A percentile compares a stretch with the other conserved stretches of the same genome.
Evolutionary conservation across 2,329 filamentous ascomycete species (phyloP).

Genomic region (Calonectria hongkongensis): DNA sequence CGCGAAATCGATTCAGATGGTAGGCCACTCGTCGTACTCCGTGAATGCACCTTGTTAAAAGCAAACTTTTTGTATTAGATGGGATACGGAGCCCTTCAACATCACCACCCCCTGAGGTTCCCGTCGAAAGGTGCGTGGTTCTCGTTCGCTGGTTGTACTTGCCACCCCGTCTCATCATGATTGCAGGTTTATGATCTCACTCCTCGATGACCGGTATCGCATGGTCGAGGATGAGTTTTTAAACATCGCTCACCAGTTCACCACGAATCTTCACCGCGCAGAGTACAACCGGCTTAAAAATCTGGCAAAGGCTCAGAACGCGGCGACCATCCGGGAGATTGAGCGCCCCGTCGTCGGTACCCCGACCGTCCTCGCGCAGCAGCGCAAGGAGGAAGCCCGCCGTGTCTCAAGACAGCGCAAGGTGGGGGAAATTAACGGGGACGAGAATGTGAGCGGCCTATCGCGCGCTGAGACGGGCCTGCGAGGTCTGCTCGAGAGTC

Average conservation of each 20-base stretch:
- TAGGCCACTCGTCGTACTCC: conserved; percentile 39
- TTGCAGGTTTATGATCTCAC: conserved; percentile 76
- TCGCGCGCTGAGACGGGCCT: conserved; percentile 60
- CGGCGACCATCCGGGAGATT: conserved; percentile 69
- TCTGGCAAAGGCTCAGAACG: conserved; percentile 72
- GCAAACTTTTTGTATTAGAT: conserved; percentile 38
- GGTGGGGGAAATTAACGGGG: conserved; percentile 34
- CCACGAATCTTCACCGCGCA: conserved; percentile 83
- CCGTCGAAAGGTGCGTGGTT: conserved; percentile 64
- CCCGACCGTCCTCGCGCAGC: conserved; percentile 53
- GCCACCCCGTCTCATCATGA: conserved; percentile 1
- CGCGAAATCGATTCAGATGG: conserved; percentile 52
- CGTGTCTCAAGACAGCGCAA: conserved; percentile 54
- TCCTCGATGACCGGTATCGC: conserved; percentile 82
- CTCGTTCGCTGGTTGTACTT: background rate
- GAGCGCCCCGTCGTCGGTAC: conserved; percentile 70
- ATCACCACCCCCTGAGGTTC: conserved; percentile 71
- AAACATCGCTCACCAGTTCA: conserved; percentile 80
- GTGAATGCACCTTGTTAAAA: too few species aligned
- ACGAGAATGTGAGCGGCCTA: conserved; percentile 33
- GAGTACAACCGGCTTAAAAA: conserved; percentile 83
- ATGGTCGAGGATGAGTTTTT: conserved; percentile 91
- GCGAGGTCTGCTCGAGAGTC: conserved; percentile 66
- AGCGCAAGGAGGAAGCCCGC: conserved; percentile 46
- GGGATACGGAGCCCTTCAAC: conserved; percentile 65